Conservation (phyloP, 1,284 basidiomycete genomes). For the Meripilus lineatus region DNA sequence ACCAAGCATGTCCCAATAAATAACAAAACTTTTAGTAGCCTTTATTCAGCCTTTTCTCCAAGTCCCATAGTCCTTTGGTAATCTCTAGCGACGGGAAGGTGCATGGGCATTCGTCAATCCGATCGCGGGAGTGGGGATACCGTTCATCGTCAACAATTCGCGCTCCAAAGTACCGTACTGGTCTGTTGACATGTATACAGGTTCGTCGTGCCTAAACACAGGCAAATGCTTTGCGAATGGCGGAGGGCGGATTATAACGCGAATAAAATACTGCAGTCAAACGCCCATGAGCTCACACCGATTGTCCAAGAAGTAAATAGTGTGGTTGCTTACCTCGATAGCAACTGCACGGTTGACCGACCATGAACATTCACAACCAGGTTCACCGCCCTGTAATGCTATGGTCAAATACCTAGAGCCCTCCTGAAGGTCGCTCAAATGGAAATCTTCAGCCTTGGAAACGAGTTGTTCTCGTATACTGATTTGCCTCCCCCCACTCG, state of each 20-base stretch:
- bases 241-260: conserved; percentile 32
- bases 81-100: too few relatives aligned
- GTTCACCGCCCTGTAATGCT: conserved; percentile 22
- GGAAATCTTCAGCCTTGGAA: conserved; percentile 18
- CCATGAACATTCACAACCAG: conserved; percentile 28
- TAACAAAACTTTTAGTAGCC: too few relatives aligned
- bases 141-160: conserved; percentile 35
- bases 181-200: conserved; percentile 38
- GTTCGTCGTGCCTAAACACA: conserved; percentile 33
- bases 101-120: too few relatives aligned
- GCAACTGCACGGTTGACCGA: conserved; percentile 20
- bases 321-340: conserved; percentile 21
- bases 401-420: conserved; percentile 22
- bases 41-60: too few relatives aligned
- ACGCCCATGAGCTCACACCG: conserved; percentile 7
- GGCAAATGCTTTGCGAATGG: conserved; percentile 32
- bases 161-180: conserved; percentile 35
- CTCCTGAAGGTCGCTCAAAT: conserved; percentile 20
- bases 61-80: too few relatives aligned
- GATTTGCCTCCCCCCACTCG: conserved; percentile 20
- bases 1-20: too few relatives aligned
- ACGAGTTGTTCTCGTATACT: conserved; percentile 22
- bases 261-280: conserved; percentile 34
- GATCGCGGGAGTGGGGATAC: conserved; percentile 39
- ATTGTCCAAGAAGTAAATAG: background rate